phyloP scores from a whole-genome alignment of 306 rosid species.

The Medicago lupulina region DNA sequence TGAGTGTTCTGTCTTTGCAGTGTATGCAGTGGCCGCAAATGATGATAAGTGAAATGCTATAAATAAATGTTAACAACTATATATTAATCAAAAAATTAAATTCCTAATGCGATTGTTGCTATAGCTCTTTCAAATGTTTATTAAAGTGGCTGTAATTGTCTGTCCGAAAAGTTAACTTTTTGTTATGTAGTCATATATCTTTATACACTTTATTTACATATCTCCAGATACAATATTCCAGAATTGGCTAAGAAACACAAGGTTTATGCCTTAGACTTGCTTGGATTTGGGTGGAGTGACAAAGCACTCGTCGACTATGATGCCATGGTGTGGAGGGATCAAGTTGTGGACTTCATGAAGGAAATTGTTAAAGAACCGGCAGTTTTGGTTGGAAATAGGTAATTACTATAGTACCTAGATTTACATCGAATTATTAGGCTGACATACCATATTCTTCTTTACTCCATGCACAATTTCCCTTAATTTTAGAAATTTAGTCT shows the following conservation, averaged over 20 bases:
- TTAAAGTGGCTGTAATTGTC: constrained; percentile 14
- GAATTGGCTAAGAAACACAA: constrained; percentile 83
- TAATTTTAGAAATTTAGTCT: too few species aligned
- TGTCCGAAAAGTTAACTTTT: background rate
- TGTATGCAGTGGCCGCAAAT: too few species aligned
- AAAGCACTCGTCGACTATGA: constrained; percentile 92
- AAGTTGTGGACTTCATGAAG: constrained; percentile 82
- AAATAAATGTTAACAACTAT: too few species aligned
- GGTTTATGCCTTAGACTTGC: constrained; percentile 94
- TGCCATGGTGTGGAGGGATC: constrained; percentile 93
- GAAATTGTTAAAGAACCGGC: constrained; percentile 90
- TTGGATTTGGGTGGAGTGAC: constrained; percentile 99
- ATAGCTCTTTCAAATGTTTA: background rate
- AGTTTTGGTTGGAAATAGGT: constrained; percentile 92
- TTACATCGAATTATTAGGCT: constrained; percentile 9
- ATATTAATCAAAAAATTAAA: too few species aligned
- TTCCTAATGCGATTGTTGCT: too few species aligned
- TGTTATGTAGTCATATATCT: constrained; percentile 9
- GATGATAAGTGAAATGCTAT: too few species aligned
- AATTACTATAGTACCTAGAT: constrained; percentile 21
- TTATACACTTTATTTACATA: background rate
- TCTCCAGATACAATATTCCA: constrained; percentile 84
- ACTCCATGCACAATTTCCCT: too few species aligned
- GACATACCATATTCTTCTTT: background rate
- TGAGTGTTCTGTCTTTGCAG: constrained; percentile 19